Percentiles rank a stretch among this genome's conserved stretches.
Conservation (phyloP, 371 early-diverging fungal species). For the Haplosporangium sp. region DNA sequence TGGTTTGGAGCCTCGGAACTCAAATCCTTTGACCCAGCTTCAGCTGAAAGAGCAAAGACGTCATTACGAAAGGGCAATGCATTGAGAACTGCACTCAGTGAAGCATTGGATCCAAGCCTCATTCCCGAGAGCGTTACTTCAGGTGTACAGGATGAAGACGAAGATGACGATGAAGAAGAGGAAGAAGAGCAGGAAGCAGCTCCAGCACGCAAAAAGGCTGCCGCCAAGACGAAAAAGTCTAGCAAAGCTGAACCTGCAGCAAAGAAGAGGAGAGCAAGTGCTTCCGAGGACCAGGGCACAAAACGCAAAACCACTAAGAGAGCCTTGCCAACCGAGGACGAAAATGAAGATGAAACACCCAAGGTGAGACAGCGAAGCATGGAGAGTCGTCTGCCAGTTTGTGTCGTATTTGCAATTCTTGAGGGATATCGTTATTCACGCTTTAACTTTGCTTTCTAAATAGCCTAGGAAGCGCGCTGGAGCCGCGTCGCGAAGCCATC, state of each 20-base stretch:
- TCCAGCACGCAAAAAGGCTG: constrained; percentile 24
- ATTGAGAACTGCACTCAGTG: constrained; percentile 39
- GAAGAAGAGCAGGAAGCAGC: constrained; percentile 12
- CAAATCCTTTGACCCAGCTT: constrained; percentile 40
- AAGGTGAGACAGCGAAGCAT: constrained; percentile 17
- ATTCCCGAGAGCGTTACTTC: neutral
- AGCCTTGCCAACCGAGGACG: constrained; percentile 22
- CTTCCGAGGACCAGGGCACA: constrained; percentile 22
- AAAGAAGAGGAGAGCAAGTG: constrained; percentile 42
- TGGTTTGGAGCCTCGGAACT: constrained; percentile 51
- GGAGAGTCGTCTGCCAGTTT: no score
- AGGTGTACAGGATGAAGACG: constrained; percentile 6
- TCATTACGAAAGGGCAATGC: constrained; percentile 31
- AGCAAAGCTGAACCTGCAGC: constrained; percentile 29
- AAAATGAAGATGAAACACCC: constrained; percentile 26
- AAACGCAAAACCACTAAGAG: constrained; percentile 40
- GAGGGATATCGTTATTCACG: no score
- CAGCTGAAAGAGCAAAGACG: constrained; percentile 47
- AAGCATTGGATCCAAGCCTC: constrained; percentile 45
- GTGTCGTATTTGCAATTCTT: no score
- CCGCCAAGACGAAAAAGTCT: constrained; percentile 31
- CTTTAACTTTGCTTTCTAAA: neutral
- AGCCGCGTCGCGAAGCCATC: constrained; percentile 3
- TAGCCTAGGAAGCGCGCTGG: constrained; percentile 30
- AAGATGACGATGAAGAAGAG: constrained; percentile 34